These are phyloP conservation scores for Phytopythium montanum DNA, from an alignment of 352 stramenopile genomes.

Conservation along the genomic window DNA sequence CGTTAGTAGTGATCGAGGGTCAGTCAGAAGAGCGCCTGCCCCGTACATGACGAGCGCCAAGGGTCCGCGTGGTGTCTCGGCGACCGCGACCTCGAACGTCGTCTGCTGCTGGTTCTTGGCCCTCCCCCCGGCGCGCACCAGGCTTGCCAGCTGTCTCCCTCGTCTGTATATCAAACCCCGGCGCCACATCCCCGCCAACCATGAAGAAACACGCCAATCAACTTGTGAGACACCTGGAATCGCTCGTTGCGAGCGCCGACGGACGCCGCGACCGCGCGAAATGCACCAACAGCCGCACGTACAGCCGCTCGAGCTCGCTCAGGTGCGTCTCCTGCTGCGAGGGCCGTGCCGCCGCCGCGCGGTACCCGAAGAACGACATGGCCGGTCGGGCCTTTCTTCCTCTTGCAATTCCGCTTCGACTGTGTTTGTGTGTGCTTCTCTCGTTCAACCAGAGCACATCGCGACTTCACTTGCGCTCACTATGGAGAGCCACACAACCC, in stretches of 20 bases:
- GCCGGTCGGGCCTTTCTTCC: not conserved
- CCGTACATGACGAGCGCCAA: conserved; percentile 49
- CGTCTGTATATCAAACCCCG: conserved; percentile 24
- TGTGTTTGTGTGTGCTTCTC: not conserved
- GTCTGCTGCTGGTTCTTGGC: conserved; percentile 86
- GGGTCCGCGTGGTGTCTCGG: conserved; percentile 48
- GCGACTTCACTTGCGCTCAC: not conserved
- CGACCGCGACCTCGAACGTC: conserved; percentile 71
- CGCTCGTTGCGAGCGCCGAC: not conserved
- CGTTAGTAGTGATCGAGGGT: not conserved
- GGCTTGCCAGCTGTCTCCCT: conserved; percentile 71
- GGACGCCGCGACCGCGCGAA: not conserved
- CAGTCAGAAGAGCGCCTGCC: not conserved
- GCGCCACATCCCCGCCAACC: not conserved
- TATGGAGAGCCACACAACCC: not conserved
- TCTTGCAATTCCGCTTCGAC: conserved; percentile 1
- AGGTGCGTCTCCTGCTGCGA: conserved; percentile 68
- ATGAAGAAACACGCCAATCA: not conserved
- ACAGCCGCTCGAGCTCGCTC: conserved; percentile 80
- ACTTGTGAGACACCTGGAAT: not conserved
- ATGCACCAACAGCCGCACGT: conserved; percentile 13
- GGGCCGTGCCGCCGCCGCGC: conserved; percentile 37
- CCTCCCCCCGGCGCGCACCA: conserved; percentile 74
- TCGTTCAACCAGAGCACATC: conserved; percentile 8
- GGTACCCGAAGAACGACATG: conserved; percentile 73